These are phyloP conservation scores for Penicillium waksmanii DNA, from an alignment of 495 filamentous ascomycete species.

Conservation along the genomic window DNA sequence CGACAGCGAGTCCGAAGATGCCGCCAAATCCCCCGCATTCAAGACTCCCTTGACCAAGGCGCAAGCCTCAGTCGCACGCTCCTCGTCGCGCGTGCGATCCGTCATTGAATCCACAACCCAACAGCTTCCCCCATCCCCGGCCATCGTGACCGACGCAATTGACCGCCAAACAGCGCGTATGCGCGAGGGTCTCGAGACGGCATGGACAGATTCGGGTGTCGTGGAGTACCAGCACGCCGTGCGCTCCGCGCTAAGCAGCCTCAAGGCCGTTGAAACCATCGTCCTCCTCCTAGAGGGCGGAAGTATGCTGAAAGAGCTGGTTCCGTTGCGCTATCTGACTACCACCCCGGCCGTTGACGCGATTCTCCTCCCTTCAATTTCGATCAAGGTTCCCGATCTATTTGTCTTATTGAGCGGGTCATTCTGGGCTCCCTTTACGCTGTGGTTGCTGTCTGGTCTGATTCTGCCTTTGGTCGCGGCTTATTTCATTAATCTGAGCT, in stretches of 20 bases:
- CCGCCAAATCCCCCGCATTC: not conserved
- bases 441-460: constrained; percentile 77
- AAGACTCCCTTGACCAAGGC: constrained; percentile 1
- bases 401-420: constrained; percentile 73
- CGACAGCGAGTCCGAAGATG: constrained; percentile 24
- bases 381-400: constrained; percentile 75
- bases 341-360: constrained; percentile 64
- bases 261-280: constrained; percentile 69
- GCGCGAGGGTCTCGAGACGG: constrained; percentile 51
- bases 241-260: constrained; percentile 63
- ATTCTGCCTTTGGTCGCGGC: constrained; percentile 69
- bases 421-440: constrained; percentile 81
- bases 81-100: constrained; percentile 50
- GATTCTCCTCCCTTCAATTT: constrained; percentile 42
- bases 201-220: constrained; percentile 50
- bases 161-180: constrained; percentile 72
- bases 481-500: constrained; percentile 86
- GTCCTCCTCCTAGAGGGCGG: constrained; percentile 64
- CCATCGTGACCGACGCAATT: constrained; percentile 78
- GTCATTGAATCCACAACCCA: constrained; percentile 35
- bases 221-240: constrained; percentile 52
- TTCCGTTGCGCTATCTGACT: constrained; percentile 70
- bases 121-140: constrained; percentile 76
- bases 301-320: constrained; percentile 41
- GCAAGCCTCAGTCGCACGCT: constrained; percentile 9